Base-by-base conservation (phyloP, 2,329 filamentous ascomycete genomes). In the Trichophaea hybrida region DNA sequence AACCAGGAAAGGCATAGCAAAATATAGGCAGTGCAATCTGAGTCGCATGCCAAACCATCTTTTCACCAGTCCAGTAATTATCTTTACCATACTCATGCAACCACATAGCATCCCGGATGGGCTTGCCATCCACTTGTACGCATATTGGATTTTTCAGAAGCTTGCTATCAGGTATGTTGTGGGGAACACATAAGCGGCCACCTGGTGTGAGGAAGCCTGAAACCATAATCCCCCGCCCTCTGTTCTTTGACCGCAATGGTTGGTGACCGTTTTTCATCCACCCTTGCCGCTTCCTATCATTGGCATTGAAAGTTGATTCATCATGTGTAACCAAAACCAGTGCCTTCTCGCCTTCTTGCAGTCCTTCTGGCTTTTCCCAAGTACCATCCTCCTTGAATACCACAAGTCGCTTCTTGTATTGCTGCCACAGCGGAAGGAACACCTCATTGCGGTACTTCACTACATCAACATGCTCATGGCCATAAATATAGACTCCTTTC, bases 221-320 rank as follows among this genome's bases (percentile, higher is more conserved):
- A 2, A 62, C 60, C 31, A 60, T 62, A 4, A 60, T 62, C 6
- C 53, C 58, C 43, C 54, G 53, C 1, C 53, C 60, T 43, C n/a
- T 1, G 6, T 38, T 7, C 37, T 59, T 59, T 38, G 49, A 17
- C 31, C 49, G 24, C 37, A 58, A 37, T 15, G 37, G 52, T 13
- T 57, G 53, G 6, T 59, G 40, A 8, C 58, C 53, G 10, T 60
- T 32, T 50, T 57, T 52, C 10, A 57, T 57, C 58, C 53, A 57
- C 34, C 17, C 15, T 17, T 54, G 49, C 17, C 35, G 6, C 17
- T 57, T 57, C 5, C 60, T 46, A n/a, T n/a, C n/a, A n/a, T n/a
- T n/a, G n/a, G n/a, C n/a, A n/a, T n/a, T n/a, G n/a, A n/a, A n/a
- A n/a, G n/a, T n/a, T n/a, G n/a, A n/a, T n/a, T n/a, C n/a, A n/a